These are phyloP conservation scores for Phytophthora uliginosa DNA, from an alignment of 352 stramenopile species.

Conservation along the genomic window DNA sequence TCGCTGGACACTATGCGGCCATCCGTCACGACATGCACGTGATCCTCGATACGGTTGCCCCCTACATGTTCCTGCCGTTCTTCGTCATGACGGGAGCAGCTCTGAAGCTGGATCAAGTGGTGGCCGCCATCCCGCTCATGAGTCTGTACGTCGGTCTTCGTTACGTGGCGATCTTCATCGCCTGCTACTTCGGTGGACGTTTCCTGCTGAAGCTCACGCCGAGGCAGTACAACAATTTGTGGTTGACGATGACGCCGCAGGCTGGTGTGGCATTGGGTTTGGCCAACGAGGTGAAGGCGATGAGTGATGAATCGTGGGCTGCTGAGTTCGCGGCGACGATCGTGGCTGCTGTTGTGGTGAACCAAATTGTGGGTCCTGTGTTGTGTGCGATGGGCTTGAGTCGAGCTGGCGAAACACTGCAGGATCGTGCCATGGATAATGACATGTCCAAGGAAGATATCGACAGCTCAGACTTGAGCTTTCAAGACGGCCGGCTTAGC, in stretches of 20 bases:
- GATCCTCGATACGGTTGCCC: conserved; percentile 67
- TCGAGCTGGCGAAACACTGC: conserved; percentile 56
- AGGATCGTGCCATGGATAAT: conserved; percentile 23
- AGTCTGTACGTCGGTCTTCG: conserved; percentile 67
- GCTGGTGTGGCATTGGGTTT: conserved; percentile 70
- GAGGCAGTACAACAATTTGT: conserved; percentile 78
- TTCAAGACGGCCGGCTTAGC: conserved; percentile 11
- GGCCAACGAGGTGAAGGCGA: conserved; percentile 66
- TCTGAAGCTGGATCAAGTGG: conserved; percentile 72
- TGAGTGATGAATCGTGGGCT: conserved; percentile 67
- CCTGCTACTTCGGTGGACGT: conserved; percentile 64
- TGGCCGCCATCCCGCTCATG: conserved; percentile 70
- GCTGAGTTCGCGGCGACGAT: conserved; percentile 72
- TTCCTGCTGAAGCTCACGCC: conserved; percentile 67
- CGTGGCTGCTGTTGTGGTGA: conserved; percentile 72
- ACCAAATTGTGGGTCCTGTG: conserved; percentile 76
- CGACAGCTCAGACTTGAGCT: conserved; percentile 15
- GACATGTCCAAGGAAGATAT: conserved; percentile 11
- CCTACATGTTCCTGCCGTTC: conserved; percentile 81
- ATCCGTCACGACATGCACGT: conserved; percentile 85
- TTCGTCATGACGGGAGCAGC: conserved; percentile 80
- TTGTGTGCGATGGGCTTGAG: conserved; percentile 64
- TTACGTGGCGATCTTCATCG: conserved; percentile 71
- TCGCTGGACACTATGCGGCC: conserved; percentile 60
- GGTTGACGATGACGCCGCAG: conserved; percentile 77